Evolutionary conservation across 2,329 filamentous ascomycete genomes (phyloP).

Genomic region (Harringtonia aguacate): DNA sequence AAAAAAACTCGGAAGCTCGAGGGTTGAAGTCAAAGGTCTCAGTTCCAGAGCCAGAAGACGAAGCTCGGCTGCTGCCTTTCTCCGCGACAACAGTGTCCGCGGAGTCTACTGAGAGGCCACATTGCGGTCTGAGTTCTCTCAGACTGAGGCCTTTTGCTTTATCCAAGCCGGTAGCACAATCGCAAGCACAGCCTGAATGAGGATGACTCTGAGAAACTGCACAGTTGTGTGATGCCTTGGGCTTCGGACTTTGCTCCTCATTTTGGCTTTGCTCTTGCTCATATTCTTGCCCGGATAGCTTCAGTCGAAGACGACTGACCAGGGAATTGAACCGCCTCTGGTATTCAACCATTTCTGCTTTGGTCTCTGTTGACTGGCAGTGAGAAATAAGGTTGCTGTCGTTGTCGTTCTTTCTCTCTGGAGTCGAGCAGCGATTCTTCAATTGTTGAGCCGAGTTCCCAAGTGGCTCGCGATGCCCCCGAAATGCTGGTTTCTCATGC

Average conservation of each 20-base stretch:
- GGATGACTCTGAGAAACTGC: no score
- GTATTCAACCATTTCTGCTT: neutral
- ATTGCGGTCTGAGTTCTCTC: neutral
- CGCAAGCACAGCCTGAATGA: neutral
- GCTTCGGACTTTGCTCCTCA: neutral
- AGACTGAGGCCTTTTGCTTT: neutral
- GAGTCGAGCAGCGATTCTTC: no score
- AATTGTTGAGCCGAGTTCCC: no score
- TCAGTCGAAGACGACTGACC: slow-evolving; percentile 7
- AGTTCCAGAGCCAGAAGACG: neutral
- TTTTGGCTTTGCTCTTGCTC: neutral
- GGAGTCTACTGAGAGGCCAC: neutral
- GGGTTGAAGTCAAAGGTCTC: neutral
- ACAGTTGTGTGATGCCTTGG: no score
- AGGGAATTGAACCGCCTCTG: slow-evolving; percentile 8
- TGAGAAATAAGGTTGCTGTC: no score
- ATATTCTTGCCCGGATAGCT: slow-evolving; percentile 1
- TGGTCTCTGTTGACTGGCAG: no score
- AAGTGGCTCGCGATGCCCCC: no score
- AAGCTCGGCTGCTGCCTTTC: neutral
- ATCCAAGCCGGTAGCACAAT: neutral
- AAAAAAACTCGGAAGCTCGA: slow-evolving; percentile 1
- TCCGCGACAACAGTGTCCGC: neutral
- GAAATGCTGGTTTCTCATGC: no score
- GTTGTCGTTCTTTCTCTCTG: no score